Base-by-base conservation (phyloP, 305 asterid genomes). In the Coffea humblotiana region DNA sequence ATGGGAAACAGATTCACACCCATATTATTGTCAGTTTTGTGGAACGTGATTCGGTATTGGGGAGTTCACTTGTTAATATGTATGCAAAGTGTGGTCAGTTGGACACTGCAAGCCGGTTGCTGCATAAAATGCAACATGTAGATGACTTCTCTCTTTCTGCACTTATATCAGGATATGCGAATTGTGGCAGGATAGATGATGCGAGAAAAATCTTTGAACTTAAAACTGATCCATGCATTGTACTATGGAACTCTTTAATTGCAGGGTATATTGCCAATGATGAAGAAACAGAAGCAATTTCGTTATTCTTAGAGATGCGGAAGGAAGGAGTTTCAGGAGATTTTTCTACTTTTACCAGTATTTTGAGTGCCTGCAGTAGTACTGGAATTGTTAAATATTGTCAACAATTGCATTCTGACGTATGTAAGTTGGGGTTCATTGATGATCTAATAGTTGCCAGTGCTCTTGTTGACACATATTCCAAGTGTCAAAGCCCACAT, bases 1-100 rank as follows among this genome's bases (percentile, higher is more conserved):
- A 81, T 69, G 99, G 99, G 83, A 95, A 87, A 86, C 99, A 93
- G 88, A 89, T 95, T 76, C 99, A 95, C 82, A 87, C 91, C 65
- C 88, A 85, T 60, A 86, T 90, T 90, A 78, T 92, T 63, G 81
- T 82, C 25, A 88, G 83, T 52, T 75, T 77, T 68, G 89, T 92
- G 77, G 90, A 90, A 75, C 78, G 86, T 71, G 98, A 95, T 87
- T 86, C 91, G 2, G 91, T 92, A 77, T 77, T 95, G 78, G 84
- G 82, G 66, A 92, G 99, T 82, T 89, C 97, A 25, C 91, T 95
- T 32, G 90, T 90, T 77, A 91, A 93, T 79, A 88, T 95, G 97
- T 93, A 93, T 75, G 94, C 92, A 21, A 93, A 95, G 75, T 85
- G 97, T 82, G 87, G 91, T 45, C 94, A 92, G 86, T 86, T 93